A percentile compares a stretch with the other conserved stretches of the same genome.
Evolutionary conservation across 495 filamentous ascomycete species (phyloP).

Genomic region (Trichoderma erinaceum): DNA sequence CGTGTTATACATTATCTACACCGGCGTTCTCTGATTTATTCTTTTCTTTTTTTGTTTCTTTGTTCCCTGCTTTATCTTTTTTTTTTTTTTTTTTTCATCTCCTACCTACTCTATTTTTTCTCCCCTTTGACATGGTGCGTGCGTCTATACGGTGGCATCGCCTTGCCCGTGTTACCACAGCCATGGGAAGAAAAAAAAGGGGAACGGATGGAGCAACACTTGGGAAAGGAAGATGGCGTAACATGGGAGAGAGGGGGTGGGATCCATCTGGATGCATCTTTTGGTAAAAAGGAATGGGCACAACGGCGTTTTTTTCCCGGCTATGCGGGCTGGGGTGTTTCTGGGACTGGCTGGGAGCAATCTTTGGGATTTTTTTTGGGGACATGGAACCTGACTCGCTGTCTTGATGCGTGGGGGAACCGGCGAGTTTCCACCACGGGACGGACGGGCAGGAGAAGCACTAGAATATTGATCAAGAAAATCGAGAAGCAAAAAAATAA

Average conservation of each 20-base stretch:
- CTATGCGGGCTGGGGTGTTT: not conserved
- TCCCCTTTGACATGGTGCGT: too few species aligned
- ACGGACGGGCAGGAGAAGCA: too few species aligned
- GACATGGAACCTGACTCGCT: not conserved
- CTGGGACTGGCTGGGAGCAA: conserved; percentile 5
- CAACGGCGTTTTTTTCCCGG: conserved; percentile 4
- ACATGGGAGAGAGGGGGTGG: not conserved
- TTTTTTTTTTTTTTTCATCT: not conserved
- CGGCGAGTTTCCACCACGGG: not conserved
- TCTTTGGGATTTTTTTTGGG: not conserved
- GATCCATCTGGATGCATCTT: not conserved
- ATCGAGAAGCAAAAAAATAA: too few species aligned
- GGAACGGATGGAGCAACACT: not conserved
- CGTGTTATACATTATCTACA: not conserved
- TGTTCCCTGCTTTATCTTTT: not conserved
- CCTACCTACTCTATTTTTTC: too few species aligned
- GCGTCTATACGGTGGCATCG: not conserved
- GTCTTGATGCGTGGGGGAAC: not conserved
- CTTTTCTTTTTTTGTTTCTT: not conserved
- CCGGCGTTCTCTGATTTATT: not conserved
- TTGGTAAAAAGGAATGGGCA: not conserved
- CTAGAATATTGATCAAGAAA: too few species aligned
- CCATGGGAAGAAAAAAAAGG: too few species aligned
- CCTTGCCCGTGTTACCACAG: too few species aligned
- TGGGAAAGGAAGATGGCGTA: not conserved